Base-by-base conservation (phyloP, 1,284 basidiomycete genomes). In the Cryptococcus sp. region DNA sequence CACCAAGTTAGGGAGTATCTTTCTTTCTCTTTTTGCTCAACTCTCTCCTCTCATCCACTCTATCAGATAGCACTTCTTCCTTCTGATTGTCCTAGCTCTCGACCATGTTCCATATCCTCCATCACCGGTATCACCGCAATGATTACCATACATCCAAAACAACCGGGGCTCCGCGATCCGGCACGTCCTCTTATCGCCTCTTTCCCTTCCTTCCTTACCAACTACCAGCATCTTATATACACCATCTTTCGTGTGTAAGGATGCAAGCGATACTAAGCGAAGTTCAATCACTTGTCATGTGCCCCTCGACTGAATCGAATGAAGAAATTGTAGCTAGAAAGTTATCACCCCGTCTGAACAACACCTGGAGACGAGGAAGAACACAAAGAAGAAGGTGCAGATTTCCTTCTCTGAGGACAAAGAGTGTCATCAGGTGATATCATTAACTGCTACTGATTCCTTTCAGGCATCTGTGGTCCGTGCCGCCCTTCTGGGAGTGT, bases 351-450 rank as follows among this genome's bases (percentile, higher is more conserved):
- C 10, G n/a, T 41, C 38, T 10, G 38, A n/a, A 10, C 38, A 41
- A 10, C 38, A 23, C 38, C 38, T 41, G 38, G 38, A 41, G 38
- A 10, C 38, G 38, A 41, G 38, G n/a, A 41, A n/a, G 10, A 10
- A 10, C 38, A 10, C 10, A 41, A 41, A 41, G 10, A 41, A n/a
- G 38, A 10, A 10, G n/a, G 38, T n/a, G 38, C 10, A 10, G 38
- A 63, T 64, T 53, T 56, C 64, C 15, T 66, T 64, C 58, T 65
- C 53, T n/a, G 57, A 63, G 50, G 63, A 63, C 7, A 49, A 61
- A 31, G 59, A 57, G 33, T 52, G 61, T 4, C 46, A 49, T 6
- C 41, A 60, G 6, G 61, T 68, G 11, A 54, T 68, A 11, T 37
- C 55, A 4, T 62, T 68, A 49, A 42, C 65, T 11, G 64, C 66